Percentiles rank a stretch among this genome's conserved stretches.
Evolutionary conservation across 2,329 filamentous ascomycete species (phyloP).

Genomic region (Sporothrix brasiliensis): DNA sequence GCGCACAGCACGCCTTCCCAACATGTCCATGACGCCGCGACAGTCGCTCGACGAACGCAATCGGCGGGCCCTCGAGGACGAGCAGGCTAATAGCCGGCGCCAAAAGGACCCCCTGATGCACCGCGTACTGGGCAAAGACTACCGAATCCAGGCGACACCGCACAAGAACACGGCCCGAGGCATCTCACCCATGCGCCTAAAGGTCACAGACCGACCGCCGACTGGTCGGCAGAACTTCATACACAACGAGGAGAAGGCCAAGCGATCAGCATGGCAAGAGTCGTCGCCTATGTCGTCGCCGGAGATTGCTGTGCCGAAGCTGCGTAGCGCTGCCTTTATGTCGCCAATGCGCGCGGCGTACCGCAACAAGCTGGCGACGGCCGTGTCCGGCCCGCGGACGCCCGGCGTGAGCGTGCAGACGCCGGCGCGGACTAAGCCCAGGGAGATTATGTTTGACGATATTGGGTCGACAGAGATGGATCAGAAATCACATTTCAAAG

Average conservation of each 20-base stretch:
- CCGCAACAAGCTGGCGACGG: slow-evolving; percentile 49
- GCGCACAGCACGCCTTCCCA: slow-evolving; percentile 58
- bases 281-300: slow-evolving; percentile 70
- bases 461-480: slow-evolving; percentile 22
- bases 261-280: slow-evolving; percentile 50
- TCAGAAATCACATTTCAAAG: not conserved
- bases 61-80: slow-evolving; percentile 42
- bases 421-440: slow-evolving; percentile 59
- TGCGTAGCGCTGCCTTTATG: slow-evolving; percentile 83
- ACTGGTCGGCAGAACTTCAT: slow-evolving; percentile 33
- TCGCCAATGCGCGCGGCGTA: slow-evolving; percentile 62
- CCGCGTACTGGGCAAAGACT: slow-evolving; percentile 92
- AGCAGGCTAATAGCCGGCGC: slow-evolving; percentile 39
- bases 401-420: slow-evolving; percentile 87
- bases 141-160: slow-evolving; percentile 89
- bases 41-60: slow-evolving; percentile 58
- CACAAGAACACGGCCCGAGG: slow-evolving; percentile 57
- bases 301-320: slow-evolving; percentile 75
- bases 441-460: slow-evolving; percentile 47
- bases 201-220: slow-evolving; percentile 40
- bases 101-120: slow-evolving; percentile 80
- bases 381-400: slow-evolving; percentile 61
- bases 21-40: slow-evolving; percentile 66
- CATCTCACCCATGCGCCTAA: slow-evolving; percentile 52
- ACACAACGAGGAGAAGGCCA: slow-evolving; percentile 33